phyloP scores from a whole-genome alignment of 331 rosid species.

The Pyrus hybrid region DNA sequence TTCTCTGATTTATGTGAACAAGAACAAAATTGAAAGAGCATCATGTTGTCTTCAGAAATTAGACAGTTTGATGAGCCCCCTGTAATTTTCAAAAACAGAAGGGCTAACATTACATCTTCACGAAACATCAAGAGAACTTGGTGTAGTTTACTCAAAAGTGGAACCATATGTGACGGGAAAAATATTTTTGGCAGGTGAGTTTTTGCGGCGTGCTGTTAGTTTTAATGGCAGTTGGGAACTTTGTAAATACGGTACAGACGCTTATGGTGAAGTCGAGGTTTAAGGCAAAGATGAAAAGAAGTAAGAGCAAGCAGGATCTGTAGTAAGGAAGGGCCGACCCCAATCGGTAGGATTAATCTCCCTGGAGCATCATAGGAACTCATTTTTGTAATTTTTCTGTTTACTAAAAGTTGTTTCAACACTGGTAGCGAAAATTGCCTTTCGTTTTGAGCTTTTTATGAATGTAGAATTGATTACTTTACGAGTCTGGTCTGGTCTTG shows the following conservation, averaged over 20 bases:
- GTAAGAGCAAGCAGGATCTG: constrained; percentile 84
- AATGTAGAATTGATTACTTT: background rate
- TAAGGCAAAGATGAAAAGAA: constrained; percentile 93
- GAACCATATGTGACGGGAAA: constrained; percentile 2
- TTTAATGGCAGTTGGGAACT: constrained; percentile 89
- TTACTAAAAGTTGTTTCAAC: background rate
- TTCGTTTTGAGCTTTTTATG: constrained; percentile 10
- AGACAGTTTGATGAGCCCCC: background rate
- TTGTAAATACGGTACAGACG: constrained; percentile 76
- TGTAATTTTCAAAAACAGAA: background rate
- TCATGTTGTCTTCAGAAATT: background rate
- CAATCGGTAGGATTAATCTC: constrained; percentile 2
- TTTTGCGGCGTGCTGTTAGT: constrained; percentile 77
- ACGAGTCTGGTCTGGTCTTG: background rate
- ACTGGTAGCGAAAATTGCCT: constrained; percentile 2
- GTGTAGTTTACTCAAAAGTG: background rate
- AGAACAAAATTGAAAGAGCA: background rate
- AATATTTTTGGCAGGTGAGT: constrained; percentile 55
- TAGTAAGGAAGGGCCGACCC: constrained; percentile 27
- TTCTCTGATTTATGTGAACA: background rate
- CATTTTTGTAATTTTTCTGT: constrained; percentile 10
- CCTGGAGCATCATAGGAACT: constrained; percentile 10
- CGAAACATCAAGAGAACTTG: background rate
- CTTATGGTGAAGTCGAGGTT: constrained; percentile 88
- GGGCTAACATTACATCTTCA: too few species aligned